These are phyloP conservation scores for Candida arabinofermentans DNA, from an alignment of 805 yeast genomes.

Conservation along the genomic window DNA sequence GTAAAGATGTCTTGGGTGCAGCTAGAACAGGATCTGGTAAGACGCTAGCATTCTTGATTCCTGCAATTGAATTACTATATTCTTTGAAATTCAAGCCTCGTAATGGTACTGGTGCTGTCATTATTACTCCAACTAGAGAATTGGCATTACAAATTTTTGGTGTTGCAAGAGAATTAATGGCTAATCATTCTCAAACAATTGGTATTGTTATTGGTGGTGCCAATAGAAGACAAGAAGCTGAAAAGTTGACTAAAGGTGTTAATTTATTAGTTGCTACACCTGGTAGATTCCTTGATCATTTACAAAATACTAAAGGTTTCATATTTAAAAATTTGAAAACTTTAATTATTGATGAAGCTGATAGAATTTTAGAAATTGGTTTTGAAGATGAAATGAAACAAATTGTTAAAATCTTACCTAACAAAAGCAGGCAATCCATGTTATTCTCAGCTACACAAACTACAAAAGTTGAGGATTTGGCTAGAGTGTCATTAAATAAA, in stretches of 20 bases:
- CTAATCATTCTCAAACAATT: constrained; percentile 83
- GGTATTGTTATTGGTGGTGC: constrained; percentile 99
- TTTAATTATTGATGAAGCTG: constrained; percentile 95
- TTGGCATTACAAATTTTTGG: constrained; percentile 96
- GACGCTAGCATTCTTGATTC: constrained; percentile 91
- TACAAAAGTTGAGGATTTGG: constrained; percentile 96
- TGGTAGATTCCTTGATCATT: constrained; percentile 92
- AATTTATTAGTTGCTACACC: constrained; percentile 95
- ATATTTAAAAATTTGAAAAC: constrained; percentile 93
- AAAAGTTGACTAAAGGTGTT: constrained; percentile 89
- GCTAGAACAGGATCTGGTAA: constrained; percentile 99
- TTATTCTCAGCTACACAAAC: constrained; percentile 99
- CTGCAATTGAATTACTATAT: constrained; percentile 90
- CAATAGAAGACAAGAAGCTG: constrained; percentile 96
- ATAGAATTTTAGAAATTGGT: constrained; percentile 94
- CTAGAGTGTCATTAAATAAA: constrained; percentile 89
- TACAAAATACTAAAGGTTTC: constrained; percentile 92
- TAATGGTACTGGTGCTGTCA: constrained; percentile 96
- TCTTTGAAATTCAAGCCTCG: constrained; percentile 93
- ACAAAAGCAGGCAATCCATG: constrained; percentile 93
- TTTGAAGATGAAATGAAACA: constrained; percentile 99
- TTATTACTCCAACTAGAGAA: constrained; percentile 97
- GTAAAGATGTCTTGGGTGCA: constrained; percentile 97
- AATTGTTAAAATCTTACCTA: constrained; percentile 89
- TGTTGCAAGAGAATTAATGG: constrained; percentile 93